Evolutionary conservation across 192 early-diverging fungal species (phyloP).

Genomic region (Rhizoclosmatium sp.): DNA sequence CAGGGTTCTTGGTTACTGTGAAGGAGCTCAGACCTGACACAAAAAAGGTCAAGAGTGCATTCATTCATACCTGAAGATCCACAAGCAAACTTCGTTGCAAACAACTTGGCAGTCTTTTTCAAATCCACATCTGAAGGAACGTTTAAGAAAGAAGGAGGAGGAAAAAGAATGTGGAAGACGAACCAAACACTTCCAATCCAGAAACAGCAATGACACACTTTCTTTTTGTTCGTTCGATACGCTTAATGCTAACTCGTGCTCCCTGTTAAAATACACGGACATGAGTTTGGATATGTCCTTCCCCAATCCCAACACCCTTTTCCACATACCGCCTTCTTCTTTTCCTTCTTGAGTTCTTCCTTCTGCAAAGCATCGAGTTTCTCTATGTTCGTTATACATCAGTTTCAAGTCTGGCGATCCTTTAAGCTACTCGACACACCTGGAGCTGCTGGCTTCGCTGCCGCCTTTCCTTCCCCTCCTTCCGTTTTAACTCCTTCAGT

Average conservation of each 20-base stretch:
- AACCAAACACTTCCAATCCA: conserved; percentile 91
- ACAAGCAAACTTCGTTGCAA: conserved; percentile 95
- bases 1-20: conserved; percentile 83
- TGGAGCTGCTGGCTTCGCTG: conserved; percentile 9
- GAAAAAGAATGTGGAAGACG: neutral
- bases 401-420: neutral
- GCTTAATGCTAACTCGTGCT: conserved; percentile 76
- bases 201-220: conserved; percentile 88
- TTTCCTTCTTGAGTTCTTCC: conserved; percentile 81
- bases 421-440: neutral
- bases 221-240: conserved; percentile 89
- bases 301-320: neutral
- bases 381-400: conserved; percentile 20
- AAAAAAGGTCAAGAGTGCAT: neutral
- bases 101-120: conserved; percentile 95
- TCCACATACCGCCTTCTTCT: conserved; percentile 45
- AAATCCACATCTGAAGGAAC: conserved; percentile 80
- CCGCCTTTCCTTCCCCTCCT: conserved; percentile 1
- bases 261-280: conserved; percentile 56
- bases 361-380: conserved; percentile 57
- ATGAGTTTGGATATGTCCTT: neutral
- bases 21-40: neutral
- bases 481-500: neutral
- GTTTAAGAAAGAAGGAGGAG: neutral
- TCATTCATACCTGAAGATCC: conserved; percentile 70